Evolutionary conservation across 2,329 filamentous ascomycete genomes (phyloP).

Genomic region (Cytospora schulzeri): DNA sequence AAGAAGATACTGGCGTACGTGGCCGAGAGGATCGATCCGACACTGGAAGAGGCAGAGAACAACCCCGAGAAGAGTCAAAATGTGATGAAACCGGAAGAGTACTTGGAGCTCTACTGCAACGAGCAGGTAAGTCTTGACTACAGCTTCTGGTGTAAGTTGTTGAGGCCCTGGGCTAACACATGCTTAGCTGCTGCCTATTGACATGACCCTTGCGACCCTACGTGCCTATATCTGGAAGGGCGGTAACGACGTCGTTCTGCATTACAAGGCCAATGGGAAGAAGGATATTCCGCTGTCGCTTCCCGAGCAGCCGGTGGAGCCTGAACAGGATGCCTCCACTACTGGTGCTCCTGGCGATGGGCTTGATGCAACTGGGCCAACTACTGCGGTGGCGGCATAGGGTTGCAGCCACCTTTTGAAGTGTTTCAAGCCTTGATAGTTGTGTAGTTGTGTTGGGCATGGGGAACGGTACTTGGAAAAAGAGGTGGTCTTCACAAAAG

Average conservation of each 20-base stretch:
- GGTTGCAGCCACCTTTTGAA: neutral
- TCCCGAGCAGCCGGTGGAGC: slow-evolving; percentile 27
- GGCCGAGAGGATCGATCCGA: slow-evolving; percentile 82
- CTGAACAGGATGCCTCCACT: slow-evolving; percentile 12
- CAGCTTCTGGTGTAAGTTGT: neutral
- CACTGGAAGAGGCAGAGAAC: slow-evolving; percentile 39
- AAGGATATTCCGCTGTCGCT: slow-evolving; percentile 58
- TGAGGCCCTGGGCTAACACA: slow-evolving; percentile 10
- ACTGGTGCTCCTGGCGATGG: slow-evolving; percentile 6
- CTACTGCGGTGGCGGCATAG: slow-evolving; percentile 16
- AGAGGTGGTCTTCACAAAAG: neutral
- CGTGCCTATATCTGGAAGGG: slow-evolving; percentile 92
- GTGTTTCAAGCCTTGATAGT: neutral
- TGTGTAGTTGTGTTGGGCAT: neutral
- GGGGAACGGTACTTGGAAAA: neutral
- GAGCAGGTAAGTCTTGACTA: slow-evolving; percentile 68
- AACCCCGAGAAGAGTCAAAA: slow-evolving; percentile 60
- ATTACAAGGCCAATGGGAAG: slow-evolving; percentile 90
- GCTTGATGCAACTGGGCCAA: slow-evolving; percentile 2
- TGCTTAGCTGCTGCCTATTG: slow-evolving; percentile 67
- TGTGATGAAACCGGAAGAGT: slow-evolving; percentile 80
- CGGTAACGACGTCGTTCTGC: slow-evolving; percentile 86
- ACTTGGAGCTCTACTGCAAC: slow-evolving; percentile 93
- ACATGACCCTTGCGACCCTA: slow-evolving; percentile 92
- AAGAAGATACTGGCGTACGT: slow-evolving; percentile 94